Base-by-base conservation (phyloP, 345 rosid species). In the Moricandia arvensis region DNA sequence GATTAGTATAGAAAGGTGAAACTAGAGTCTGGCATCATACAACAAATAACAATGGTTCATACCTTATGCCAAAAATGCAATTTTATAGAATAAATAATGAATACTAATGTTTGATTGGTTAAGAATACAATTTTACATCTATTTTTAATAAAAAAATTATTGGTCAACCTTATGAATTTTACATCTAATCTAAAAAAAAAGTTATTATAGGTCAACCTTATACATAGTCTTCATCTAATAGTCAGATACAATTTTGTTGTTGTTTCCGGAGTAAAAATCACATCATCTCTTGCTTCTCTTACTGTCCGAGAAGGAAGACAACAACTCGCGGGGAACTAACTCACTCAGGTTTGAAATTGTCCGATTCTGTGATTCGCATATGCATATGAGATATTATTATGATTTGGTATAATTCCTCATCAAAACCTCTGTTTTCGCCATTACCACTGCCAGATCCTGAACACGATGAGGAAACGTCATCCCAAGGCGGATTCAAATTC, bases 391-490 rank as follows among this genome's bases (percentile, higher is more conserved):
- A 59, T 6, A 13, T 16, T n/a, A n/a, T n/a, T 2, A 31, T 2
- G 21, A n/a, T 30, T 30, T 31, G 11, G 18, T 13, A 31, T 60
- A 1, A 60, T 7, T 30, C 17, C 38, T 30, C 41, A 30, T 31
- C 12, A 10, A n/a, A 13, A n/a, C 62, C 5, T 57, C 3, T 57
- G 59, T 57, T 24, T 58, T 58, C 34, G 1, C 15, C 65, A 8
- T 33, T 33, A 31, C 65, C 43, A 60, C 18, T 55, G n/a, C 33
- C 29, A 58, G 49, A 35, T 8, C 31, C 38, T 27, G 24, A 58
- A 7, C 12, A 54, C 59, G 64, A 84, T 86, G 89, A 73, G 79
- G 67, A 80, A 66, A 62, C 64, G 81, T 51, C 69, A 80, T 69
- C 74, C 75, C 29, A 77, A 64, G 74, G 38, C 33, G 33, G 7